These are phyloP conservation scores for Angomonas ambiguus DNA, from an alignment of 208 protist genomes.

Conservation along the genomic window DNA sequence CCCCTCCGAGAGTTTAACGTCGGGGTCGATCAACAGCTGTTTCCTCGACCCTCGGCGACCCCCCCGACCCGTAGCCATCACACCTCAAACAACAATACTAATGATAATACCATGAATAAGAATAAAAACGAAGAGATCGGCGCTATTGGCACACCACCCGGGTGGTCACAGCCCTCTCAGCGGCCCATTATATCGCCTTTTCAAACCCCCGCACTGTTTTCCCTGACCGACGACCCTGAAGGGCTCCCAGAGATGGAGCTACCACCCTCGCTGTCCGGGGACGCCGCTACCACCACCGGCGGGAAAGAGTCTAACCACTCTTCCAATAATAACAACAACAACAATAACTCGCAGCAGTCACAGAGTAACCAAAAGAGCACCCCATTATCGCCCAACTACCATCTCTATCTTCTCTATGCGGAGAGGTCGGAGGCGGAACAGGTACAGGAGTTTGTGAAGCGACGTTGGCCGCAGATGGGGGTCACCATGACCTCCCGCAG, in stretches of 20 bases:
- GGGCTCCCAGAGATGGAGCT: background rate
- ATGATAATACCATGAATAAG: background rate
- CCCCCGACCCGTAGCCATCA: background rate
- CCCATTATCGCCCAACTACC: constrained; percentile 21
- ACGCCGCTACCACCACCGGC: too few relatives aligned
- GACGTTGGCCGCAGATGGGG: constrained; percentile 51
- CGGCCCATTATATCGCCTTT: constrained; percentile 15
- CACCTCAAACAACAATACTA: too few relatives aligned
- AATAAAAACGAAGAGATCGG: background rate
- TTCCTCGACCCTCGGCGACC: too few relatives aligned
- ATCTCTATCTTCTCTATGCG: constrained; percentile 66
- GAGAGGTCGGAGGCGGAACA: constrained; percentile 70
- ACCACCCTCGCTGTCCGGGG: background rate
- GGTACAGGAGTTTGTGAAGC: constrained; percentile 39
- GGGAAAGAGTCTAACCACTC: too few relatives aligned
- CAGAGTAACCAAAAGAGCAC: background rate
- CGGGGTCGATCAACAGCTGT: constrained; percentile 36
- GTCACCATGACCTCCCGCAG: constrained; percentile 49
- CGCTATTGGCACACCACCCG: background rate
- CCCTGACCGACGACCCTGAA: background rate
- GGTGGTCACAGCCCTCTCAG: background rate
- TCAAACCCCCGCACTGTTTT: constrained; percentile 15
- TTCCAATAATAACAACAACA: background rate
- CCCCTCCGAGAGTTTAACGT: constrained; percentile 55
- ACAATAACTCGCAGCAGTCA: background rate